Evolutionary conservation across 768 basidiomycete genomes (phyloP), one percentile per base, ranked within the genome.

Genomic region (Tricholoma terreum): DNA sequence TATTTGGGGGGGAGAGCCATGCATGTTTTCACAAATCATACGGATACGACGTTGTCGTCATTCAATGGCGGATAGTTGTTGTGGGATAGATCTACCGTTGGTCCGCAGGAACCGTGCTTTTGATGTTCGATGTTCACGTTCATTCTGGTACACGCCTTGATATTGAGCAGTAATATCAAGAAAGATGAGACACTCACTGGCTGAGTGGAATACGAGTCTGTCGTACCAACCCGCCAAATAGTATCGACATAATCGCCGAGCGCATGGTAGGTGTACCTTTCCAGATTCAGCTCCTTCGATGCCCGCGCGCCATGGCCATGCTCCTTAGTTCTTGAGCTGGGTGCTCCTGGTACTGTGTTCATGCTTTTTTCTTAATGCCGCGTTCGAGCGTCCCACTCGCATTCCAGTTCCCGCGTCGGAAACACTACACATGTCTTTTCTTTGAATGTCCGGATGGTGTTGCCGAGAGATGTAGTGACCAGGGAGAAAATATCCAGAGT

Each of bases 51-150:
- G 35, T 52, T 1, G 46, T 55, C 9, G 11, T 2, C 11, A 36
- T 15, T 12, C 50, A 43, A 30, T 55, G 40, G 0, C 8, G 49
- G 14, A 42, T 40, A 8, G 58, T 49, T 21, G 56, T 1, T 6
- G 50, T 27, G 2, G 40, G 43, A 43, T 46, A 17, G 12, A 43
- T 35, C 36, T 22, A 3, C 62, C 50, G 5, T 55, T 75, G 0
- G 69, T 73, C 0, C 65, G 24, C 3, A 27, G 48, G 49, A 54
- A 54, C 46, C 50, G 54, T 4, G 36, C 7, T 38, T 58, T 58
- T 52, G 71, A 66, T 0, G 55, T 57, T 0, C 61, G 59, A 45
- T 78, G 77, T 55, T 77, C 69, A 0, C 69, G 63, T 51, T 79
- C 74, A 0, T 72, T 71, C 75, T 76, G 45, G 22, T n/a, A 53